Conservation (phyloP, 2,329 filamentous ascomycete species). For the Lasiodiplodia hormozganensis region DNA sequence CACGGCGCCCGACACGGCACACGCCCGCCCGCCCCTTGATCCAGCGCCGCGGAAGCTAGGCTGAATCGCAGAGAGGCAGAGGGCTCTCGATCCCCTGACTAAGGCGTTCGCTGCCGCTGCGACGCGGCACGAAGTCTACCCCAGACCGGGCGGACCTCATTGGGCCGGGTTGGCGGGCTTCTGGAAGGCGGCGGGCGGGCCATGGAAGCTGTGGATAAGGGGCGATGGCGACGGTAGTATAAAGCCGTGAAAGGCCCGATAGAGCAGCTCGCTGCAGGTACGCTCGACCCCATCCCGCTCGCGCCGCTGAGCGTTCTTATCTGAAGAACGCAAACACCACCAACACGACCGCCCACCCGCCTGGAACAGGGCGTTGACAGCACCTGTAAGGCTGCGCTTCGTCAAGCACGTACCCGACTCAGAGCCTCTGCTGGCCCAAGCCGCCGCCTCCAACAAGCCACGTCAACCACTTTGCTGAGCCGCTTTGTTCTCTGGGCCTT, state of each 20-base stretch:
- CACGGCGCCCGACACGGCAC: constrained; percentile 20
- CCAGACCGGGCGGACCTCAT: constrained; percentile 15
- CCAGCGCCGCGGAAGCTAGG: not conserved
- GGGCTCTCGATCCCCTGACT: constrained; percentile 20
- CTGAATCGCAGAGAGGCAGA: constrained; percentile 1
- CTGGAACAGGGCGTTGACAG: constrained; percentile 21
- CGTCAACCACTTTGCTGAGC: constrained; percentile 22
- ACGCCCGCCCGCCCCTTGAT: constrained; percentile 7
- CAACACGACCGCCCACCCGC: constrained; percentile 1
- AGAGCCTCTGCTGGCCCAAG: constrained; percentile 11
- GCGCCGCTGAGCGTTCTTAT: constrained; percentile 10
- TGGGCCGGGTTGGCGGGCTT: constrained; percentile 21
- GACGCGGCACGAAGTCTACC: constrained; percentile 11
- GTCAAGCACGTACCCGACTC: constrained; percentile 13
- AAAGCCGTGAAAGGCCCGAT: constrained; percentile 26
- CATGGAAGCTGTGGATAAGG: constrained; percentile 19
- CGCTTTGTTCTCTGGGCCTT: constrained; percentile 18
- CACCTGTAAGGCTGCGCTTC: constrained; percentile 26
- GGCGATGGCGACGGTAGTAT: constrained; percentile 19
- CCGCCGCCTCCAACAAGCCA: constrained; percentile 17
- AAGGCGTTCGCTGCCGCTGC: constrained; percentile 7
- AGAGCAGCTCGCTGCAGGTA: not conserved
- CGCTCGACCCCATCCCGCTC: constrained; percentile 3
- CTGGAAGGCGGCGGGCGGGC: not conserved
- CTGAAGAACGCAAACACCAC: constrained; percentile 7